Conservation (phyloP, 768 basidiomycete genomes). For the Lentinus brumalis region DNA sequence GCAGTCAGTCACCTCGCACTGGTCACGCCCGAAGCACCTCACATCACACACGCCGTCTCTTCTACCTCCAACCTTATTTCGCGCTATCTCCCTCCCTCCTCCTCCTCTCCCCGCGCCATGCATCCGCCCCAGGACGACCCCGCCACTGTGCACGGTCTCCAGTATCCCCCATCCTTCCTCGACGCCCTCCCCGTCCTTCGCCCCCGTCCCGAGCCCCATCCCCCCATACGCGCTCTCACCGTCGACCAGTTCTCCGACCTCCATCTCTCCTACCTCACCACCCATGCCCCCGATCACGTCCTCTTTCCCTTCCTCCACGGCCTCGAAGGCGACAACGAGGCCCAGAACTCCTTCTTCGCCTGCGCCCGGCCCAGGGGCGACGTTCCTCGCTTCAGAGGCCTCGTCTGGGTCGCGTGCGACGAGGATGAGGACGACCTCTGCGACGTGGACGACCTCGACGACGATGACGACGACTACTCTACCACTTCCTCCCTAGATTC, state of each 20-base stretch:
- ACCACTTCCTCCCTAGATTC: constrained; percentile 30
- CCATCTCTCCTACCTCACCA: constrained; percentile 61
- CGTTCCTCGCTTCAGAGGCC: constrained; percentile 55
- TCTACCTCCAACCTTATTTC: constrained; percentile 15
- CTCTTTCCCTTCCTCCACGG: constrained; percentile 92
- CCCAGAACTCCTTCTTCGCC: constrained; percentile 82
- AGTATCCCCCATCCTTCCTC: constrained; percentile 24
- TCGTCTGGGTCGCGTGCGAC: constrained; percentile 82
- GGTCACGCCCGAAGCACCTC: no score
- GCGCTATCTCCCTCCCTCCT: constrained; percentile 1
- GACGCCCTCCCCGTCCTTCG: constrained; percentile 28
- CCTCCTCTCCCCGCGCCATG: constrained; percentile 8
- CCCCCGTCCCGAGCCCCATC: constrained; percentile 38
- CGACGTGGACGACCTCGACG: constrained; percentile 32
- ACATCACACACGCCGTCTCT: constrained; percentile 6
- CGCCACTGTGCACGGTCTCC: constrained; percentile 22
- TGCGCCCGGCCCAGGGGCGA: constrained; percentile 27
- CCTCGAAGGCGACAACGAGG: constrained; percentile 76
- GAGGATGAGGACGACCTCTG: constrained; percentile 52
- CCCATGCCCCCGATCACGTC: constrained; percentile 77
- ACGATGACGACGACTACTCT: constrained; percentile 34
- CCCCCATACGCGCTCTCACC: constrained; percentile 45
- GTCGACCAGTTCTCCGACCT: constrained; percentile 56
- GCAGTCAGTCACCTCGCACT: background rate
- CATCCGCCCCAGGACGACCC: background rate